Evolutionary conservation across 345 rosid genomes (phyloP), one percentile per base, ranked within the genome.

Genomic region (Hibiscus mutabilis): DNA sequence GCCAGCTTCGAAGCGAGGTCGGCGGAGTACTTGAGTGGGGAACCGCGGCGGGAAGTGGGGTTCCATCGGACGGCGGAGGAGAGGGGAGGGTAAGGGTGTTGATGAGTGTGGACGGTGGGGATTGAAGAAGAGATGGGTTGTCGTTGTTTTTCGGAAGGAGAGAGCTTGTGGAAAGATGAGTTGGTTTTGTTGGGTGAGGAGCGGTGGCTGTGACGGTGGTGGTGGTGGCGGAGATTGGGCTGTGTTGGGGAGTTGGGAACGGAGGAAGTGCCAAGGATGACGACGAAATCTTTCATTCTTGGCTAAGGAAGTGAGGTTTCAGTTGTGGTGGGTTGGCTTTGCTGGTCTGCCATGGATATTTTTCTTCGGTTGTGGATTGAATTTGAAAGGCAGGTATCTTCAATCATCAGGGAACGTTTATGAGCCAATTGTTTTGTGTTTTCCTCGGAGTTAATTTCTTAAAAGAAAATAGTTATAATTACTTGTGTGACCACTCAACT

Each of bases 1-100:
- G 93, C 96, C 56, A 87, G 89, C 77, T 79, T 82, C 24, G 91
- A 82, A 9, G 97, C 91, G 65, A 87, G 78, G 68, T 81, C 84
- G 15, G 85, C 86, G 61, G 84, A 75, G 79, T 86, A 75, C 69
- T 69, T 75, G 35, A 79, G 69, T 0, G 72, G 69, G 68, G 75
- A 74, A 65, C 64, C 75, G 35, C 76, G 67, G 3, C 71, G 71
- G 68, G 78, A 73, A 55, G 71, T 44, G 60, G 77, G 68, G 78
- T 84, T 80, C 84, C 75, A 75, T 74, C 73, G 81, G 33, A 81
- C 51, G 77, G 86, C 68, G 69, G 60, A 79, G 65, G 53, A 76
- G 68, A 40, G 80, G 40, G 49, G 76, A 61, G 21, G 77, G 44
- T 33, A 80, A 44, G 64, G 81, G 67, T 29, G 75, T 35, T 71